Evolutionary conservation across 768 basidiomycete genomes (phyloP), one percentile per base, ranked within the genome.

Genomic region (Lentinula sp.): DNA sequence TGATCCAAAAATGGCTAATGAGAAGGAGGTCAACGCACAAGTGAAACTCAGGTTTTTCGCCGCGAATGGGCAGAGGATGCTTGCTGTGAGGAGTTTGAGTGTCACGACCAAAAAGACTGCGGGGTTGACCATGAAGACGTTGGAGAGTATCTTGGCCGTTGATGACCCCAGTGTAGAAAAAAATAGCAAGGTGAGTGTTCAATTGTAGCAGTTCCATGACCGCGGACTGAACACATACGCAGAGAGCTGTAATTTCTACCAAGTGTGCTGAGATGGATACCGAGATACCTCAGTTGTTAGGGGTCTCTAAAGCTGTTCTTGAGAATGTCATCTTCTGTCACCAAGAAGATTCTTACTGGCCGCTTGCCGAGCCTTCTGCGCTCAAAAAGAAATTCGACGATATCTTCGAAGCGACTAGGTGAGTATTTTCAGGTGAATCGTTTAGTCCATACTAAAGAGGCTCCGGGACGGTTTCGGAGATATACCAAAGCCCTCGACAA

Each of bases 311-410:
- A 72, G 89, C 95, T n/a, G 95, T 99, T 39, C 85, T 98, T 23
- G 96, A 98, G 67, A 98, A 98, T 69, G 97, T 99, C 68, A 98
- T 99, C 53, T 99, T 99, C 69, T 99, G 97, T 73, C 97, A 99
- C 72, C 97, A 99, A 74, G 97, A 99, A 68, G 97, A 99, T 57
- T 95, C 94, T 0, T 98, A 93, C 68, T 99, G 97, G 97, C 97
- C 97, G 0, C 80, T 99, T 23, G 82, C 95, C 0, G 97, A 98
- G 66, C 91, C 96, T 2, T 77, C 91, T 10, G 82, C 86, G 0
- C 75, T 99, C 41, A 99, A 99, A 81, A 98, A 98, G 82, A 98
- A 98, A 71, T 99, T 99, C 63, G 97, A 99, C 67, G 97, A 99
- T 68, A 99, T 99, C 60, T 98, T 99, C 67, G 97, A 99, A 73